These are phyloP conservation scores for Rhizopus sp. DNA, from an alignment of 371 early-diverging fungal species.

Conservation along the genomic window DNA sequence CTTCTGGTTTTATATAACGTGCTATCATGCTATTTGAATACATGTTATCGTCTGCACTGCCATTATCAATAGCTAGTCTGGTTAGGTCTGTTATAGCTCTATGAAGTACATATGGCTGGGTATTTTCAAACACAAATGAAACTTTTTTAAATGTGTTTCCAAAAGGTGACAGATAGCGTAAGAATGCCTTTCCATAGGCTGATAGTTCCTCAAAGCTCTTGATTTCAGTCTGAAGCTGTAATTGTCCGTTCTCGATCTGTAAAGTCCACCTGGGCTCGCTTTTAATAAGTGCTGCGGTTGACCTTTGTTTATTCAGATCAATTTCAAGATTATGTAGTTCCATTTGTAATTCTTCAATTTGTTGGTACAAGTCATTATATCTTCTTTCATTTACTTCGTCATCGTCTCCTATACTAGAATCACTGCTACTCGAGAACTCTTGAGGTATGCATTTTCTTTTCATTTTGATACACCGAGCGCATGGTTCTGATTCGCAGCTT, in stretches of 20 bases:
- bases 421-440: neutral
- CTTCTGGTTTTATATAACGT: neutral
- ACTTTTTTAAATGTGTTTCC: slow-evolving; percentile 7
- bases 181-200: neutral
- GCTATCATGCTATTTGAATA: neutral
- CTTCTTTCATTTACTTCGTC: neutral
- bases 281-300: slow-evolving; percentile 2
- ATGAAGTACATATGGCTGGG: neutral
- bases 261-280: slow-evolving; percentile 4
- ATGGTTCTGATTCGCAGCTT: slow-evolving; percentile 12
- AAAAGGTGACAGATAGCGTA: slow-evolving; percentile 16
- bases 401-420: slow-evolving; percentile 13
- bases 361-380: slow-evolving; percentile 11
- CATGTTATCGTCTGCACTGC: neutral
- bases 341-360: slow-evolving; percentile 10
- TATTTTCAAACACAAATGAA: slow-evolving; percentile 1
- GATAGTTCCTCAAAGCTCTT: slow-evolving; percentile 4
- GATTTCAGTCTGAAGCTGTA: slow-evolving; percentile 1
- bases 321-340: slow-evolving; percentile 16
- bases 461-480: slow-evolving; percentile 21
- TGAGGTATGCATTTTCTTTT: slow-evolving; percentile 16
- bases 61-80: neutral
- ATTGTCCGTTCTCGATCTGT: slow-evolving; percentile 3
- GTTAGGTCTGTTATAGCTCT: neutral
- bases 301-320: slow-evolving; percentile 6